A percentile compares a stretch with the other conserved stretches of the same genome.
These are phyloP conservation scores for Rostrohypoxylon terebratum DNA, from an alignment of 495 filamentous ascomycete species.

Conservation along the genomic window DNA sequence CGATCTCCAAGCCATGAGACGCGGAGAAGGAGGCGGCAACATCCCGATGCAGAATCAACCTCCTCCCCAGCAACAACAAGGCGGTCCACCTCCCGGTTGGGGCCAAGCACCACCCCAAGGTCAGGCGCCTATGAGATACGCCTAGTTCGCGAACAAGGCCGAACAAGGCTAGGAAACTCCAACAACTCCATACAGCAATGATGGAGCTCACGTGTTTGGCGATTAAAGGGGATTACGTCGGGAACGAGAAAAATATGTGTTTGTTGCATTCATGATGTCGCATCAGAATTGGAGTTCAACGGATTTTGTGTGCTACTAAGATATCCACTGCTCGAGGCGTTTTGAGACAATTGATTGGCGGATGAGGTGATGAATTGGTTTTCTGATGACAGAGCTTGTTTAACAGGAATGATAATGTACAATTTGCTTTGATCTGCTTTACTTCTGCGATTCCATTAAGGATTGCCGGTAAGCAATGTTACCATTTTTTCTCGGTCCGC, in stretches of 20 bases:
- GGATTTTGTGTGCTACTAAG: slow-evolving; percentile 20
- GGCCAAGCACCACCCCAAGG: slow-evolving; percentile 39
- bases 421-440: slow-evolving; percentile 2
- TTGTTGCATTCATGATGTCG: slow-evolving; percentile 7
- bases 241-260: neutral
- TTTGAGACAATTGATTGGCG: slow-evolving; percentile 18
- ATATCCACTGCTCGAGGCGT: slow-evolving; percentile 34
- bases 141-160: slow-evolving; percentile 1
- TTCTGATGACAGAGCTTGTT: slow-evolving; percentile 6
- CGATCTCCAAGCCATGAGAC: slow-evolving; percentile 61
- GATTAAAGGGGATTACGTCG: neutral
- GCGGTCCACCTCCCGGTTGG: slow-evolving; percentile 44
- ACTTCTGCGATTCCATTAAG: neutral
- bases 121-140: slow-evolving; percentile 55
- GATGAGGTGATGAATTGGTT: slow-evolving; percentile 16
- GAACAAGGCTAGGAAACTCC: neutral
- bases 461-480: neutral
- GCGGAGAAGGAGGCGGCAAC: slow-evolving; percentile 50
- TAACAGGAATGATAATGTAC: neutral
- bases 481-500: neutral
- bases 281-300: slow-evolving; percentile 31
- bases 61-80: slow-evolving; percentile 34
- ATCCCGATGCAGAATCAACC: slow-evolving; percentile 61
- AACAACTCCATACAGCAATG: neutral
- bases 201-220: neutral